A percentile compares a stretch with the other conserved stretches of the same genome.
phyloP scores from a whole-genome alignment of 2,329 filamentous ascomycete species.

The Aplosporella prunicola region DNA sequence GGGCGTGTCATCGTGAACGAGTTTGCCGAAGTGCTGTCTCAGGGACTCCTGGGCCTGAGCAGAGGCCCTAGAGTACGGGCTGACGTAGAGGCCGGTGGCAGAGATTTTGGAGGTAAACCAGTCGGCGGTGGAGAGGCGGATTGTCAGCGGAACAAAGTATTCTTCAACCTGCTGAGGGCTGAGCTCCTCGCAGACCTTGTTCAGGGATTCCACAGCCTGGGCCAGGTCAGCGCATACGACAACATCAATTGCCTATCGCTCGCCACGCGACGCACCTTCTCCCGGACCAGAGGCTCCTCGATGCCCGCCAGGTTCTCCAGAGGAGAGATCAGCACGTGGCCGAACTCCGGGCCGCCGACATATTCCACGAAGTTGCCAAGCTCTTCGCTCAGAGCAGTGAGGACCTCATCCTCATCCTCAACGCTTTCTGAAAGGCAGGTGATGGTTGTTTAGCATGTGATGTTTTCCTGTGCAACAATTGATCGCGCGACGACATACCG shows the following conservation, averaged over 20 bases:
- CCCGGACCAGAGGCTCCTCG: conserved; percentile 92
- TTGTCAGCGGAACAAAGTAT: conserved; percentile 89
- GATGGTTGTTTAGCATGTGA: too few relatives aligned
- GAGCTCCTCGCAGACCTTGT: conserved; percentile 95
- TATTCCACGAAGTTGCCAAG: conserved; percentile 96
- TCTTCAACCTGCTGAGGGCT: conserved; percentile 91
- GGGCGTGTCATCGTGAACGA: conserved; percentile 96
- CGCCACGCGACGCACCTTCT: conserved; percentile 59
- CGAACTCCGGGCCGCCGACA: conserved; percentile 86
- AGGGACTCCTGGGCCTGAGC: conserved; percentile 82
- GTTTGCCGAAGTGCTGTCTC: conserved; percentile 79
- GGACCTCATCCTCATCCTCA: conserved; percentile 96
- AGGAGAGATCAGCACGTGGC: conserved; percentile 91
- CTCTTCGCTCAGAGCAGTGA: conserved; percentile 94
- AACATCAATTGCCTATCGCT: conserved; percentile 1
- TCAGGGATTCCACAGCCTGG: conserved; percentile 94
- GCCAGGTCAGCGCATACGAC: conserved; percentile 25
- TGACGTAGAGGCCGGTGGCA: conserved; percentile 87
- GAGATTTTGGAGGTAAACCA: conserved; percentile 99
- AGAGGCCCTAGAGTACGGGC: conserved; percentile 85
- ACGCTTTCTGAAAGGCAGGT: conserved; percentile 75
- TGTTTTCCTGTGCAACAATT: not conserved
- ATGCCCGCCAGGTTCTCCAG: conserved; percentile 97
- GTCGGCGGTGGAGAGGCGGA: conserved; percentile 95
- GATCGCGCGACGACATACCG: conserved; percentile 55